Conservation (phyloP, 257 asterid genomes). For the Oldenlandia corymbosa region DNA sequence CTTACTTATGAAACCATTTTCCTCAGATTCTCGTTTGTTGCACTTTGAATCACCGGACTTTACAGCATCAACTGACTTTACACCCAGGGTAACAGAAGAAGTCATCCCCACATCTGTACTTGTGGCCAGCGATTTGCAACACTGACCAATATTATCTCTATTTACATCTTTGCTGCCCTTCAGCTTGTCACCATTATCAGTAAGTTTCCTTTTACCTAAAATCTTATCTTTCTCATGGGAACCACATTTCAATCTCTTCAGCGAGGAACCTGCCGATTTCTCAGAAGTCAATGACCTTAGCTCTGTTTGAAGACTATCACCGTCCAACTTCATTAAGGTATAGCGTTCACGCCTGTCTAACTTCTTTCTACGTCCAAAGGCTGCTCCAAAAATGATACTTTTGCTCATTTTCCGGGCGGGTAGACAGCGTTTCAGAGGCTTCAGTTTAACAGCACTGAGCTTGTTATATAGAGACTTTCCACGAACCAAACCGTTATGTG, state of each 20-base stretch:
- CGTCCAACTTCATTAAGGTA: conserved; percentile 18
- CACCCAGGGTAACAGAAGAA: conserved; percentile 5
- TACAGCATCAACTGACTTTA: conserved; percentile 22
- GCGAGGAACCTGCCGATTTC: conserved; percentile 21
- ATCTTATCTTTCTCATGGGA: conserved; percentile 25
- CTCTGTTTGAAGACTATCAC: conserved; percentile 25
- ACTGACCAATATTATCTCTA: conserved; percentile 28
- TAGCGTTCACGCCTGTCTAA: conserved; percentile 30
- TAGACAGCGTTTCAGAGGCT: conserved; percentile 36
- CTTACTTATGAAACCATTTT: conserved; percentile 37
- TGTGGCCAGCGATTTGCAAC: conserved; percentile 26
- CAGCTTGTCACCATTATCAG: conserved; percentile 14
- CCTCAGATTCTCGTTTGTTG: conserved; percentile 21
- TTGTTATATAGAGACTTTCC: conserved; percentile 21
- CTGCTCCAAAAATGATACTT: conserved; percentile 47
- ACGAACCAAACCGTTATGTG: conserved; percentile 10
- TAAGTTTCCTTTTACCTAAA: conserved; percentile 18
- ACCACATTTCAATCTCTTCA: conserved; percentile 18
- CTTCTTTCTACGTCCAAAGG: conserved; percentile 47
- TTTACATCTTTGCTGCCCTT: conserved; percentile 26
- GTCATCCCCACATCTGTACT: conserved; percentile 24
- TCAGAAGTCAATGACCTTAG: conserved; percentile 38
- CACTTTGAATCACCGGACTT: conserved; percentile 21
- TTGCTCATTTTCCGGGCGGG: conserved; percentile 46
- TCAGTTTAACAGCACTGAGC: conserved; percentile 31